Conservation (phyloP, 2,329 filamentous ascomycete species). For the Diaporthe citrichinensis region DNA sequence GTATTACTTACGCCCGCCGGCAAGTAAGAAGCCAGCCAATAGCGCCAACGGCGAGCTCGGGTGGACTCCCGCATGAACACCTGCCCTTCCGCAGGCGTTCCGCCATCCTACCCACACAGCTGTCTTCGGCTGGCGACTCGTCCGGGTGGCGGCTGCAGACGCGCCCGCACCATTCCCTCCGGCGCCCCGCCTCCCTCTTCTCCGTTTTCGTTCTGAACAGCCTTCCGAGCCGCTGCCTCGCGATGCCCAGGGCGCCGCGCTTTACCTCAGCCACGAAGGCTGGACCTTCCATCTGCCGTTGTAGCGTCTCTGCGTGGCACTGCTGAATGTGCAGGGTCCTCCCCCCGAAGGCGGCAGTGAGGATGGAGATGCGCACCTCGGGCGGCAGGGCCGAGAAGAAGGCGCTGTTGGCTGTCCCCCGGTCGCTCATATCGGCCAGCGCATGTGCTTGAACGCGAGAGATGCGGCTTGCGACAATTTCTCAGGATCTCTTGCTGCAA, state of each 20-base stretch:
- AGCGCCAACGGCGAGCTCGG: not conserved
- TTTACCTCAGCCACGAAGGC: too few relatives aligned
- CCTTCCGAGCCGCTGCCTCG: not conserved
- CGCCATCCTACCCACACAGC: not conserved
- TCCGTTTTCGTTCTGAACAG: not conserved
- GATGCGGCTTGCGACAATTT: not conserved
- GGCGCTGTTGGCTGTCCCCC: not conserved
- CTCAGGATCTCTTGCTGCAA: too few relatives aligned
- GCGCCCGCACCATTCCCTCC: not conserved
- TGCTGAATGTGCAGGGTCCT: not conserved
- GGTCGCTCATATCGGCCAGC: not conserved
- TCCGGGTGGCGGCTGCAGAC: not conserved
- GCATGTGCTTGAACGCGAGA: not conserved
- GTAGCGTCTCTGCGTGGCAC: not conserved
- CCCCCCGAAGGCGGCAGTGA: not conserved
- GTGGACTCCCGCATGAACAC: not conserved
- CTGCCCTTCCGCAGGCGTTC: too few relatives aligned
- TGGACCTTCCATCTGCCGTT: not conserved
- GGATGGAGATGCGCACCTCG: not conserved
- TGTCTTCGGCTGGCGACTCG: not conserved
- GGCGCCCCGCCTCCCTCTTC: not conserved
- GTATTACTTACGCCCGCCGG: not conserved
- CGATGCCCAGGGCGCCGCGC: not conserved
- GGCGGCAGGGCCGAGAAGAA: not conserved
- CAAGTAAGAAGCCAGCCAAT: not conserved